Conservation (phyloP, 2,329 filamentous ascomycete genomes). For the Nemania diffusa region DNA sequence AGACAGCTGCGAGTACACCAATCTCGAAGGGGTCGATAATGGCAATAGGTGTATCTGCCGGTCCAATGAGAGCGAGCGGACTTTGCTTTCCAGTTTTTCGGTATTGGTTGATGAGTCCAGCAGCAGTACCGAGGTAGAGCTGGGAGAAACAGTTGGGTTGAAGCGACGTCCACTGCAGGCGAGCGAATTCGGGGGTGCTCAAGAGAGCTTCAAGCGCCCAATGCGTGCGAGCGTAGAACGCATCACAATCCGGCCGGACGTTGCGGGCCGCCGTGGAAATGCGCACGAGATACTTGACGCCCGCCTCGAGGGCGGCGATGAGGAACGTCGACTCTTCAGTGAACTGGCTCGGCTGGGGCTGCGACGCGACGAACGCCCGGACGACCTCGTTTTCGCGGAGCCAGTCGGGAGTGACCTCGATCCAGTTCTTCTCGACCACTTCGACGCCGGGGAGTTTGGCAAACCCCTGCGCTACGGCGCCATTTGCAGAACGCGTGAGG, state of each 20-base stretch:
- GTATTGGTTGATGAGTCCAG: conserved; percentile 20
- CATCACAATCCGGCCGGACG: conserved; percentile 17
- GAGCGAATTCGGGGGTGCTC: conserved; percentile 24
- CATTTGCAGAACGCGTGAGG: conserved; percentile 25
- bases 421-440: conserved; percentile 31
- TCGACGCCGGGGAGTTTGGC: conserved; percentile 29
- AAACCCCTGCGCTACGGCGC: conserved; percentile 11
- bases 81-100: conserved; percentile 28
- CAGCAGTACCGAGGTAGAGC: neutral
- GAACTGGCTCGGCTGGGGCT: conserved; percentile 4
- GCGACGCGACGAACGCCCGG: conserved; percentile 27
- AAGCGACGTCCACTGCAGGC: conserved; percentile 30
- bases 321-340: conserved; percentile 23
- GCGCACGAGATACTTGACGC: conserved; percentile 28
- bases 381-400: conserved; percentile 24
- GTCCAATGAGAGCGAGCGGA: conserved; percentile 3
- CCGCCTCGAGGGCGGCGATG: conserved; percentile 27
- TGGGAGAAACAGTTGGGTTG: conserved; percentile 22
- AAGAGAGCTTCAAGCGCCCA: conserved; percentile 28
- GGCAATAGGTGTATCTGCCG: conserved; percentile 19
- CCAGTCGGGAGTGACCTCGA: conserved; percentile 24
- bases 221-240: conserved; percentile 24
- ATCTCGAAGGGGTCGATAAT: conserved; percentile 21
- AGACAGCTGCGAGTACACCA: conserved; percentile 17
- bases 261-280: conserved; percentile 24